Base-by-base conservation (phyloP, 2,329 filamentous ascomycete species). In the Colletotrichum salicis region DNA sequence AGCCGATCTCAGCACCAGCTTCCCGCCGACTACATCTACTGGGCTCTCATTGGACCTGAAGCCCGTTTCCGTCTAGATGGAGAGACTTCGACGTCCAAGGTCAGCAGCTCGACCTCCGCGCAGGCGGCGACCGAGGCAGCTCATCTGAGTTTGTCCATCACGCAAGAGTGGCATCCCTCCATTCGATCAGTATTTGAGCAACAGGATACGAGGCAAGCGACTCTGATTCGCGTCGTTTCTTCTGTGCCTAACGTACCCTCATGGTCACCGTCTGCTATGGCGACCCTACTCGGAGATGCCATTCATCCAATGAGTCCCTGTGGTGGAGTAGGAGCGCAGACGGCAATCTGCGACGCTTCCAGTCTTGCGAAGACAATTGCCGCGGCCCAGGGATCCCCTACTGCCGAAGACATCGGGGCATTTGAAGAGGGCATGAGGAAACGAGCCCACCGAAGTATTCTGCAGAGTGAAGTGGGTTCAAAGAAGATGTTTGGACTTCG, bases 211-310 rank as follows among this genome's bases (percentile, higher is more conserved):
- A 73, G 79, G 0, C 88, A 92, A 73, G 87, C 90, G 0, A 89
- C 90, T 0, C 92, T 92, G 74, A 91, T 89, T 88, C 92, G 91
- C 75, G 91, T 92, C 59, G 91, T 89, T 2, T 91, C 88, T 74
- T 91, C 89, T 0, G 86, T 84, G 0, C 90, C 89, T 0, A 89
- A 89, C 1, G 88, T 92, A 0, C 90, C 90, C 0, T 83, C 87
- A 56, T 92, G 90, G 90, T 75, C 80, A 10, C 91, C 89, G 56
- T 85, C 90, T 64, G 84, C 86, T 0, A 83, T 89, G 0, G 88
- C 90, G 11, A 90, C 88, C 0, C 82, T 90, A 0, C 87, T 90
- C 65, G 89, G 89, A 1, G 88, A 90, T 74, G 88, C 88, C 0
- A 87, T 79, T 3, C 88, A 90, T 72, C 84, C 84, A 0, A 90